A percentile compares a stretch with the other conserved stretches of the same genome.
Conservation (phyloP, 495 filamentous ascomycete genomes). For the Lasiosphaeria miniovina region DNA sequence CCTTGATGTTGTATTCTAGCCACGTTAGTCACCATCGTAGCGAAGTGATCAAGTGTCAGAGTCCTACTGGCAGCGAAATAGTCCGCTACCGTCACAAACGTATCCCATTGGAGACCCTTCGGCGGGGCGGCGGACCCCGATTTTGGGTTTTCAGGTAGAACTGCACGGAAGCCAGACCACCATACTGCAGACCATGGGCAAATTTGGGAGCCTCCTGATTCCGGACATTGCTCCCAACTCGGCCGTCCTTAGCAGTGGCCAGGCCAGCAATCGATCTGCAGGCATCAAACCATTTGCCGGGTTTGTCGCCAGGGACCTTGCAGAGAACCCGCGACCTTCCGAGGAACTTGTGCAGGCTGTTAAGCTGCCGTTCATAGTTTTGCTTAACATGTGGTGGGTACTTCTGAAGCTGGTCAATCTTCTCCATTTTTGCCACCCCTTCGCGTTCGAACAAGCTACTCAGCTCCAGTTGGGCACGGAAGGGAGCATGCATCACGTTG, state of each 20-base stretch:
- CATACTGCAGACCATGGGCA: slow-evolving; percentile 4
- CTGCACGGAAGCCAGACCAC: slow-evolving; percentile 14
- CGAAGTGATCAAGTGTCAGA: too few species aligned
- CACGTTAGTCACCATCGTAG: too few species aligned
- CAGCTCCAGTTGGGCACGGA: slow-evolving; percentile 31
- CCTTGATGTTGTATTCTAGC: slow-evolving; percentile 25
- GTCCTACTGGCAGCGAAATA: slow-evolving; percentile 27
- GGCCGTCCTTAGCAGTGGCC: slow-evolving; percentile 28
- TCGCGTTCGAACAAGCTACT: slow-evolving; percentile 19
- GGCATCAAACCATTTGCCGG: slow-evolving; percentile 31
- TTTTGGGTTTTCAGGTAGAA: slow-evolving; percentile 22
- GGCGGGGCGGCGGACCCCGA: neutral
- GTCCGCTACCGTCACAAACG: slow-evolving; percentile 29
- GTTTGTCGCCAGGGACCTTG: slow-evolving; percentile 36
- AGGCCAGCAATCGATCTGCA: slow-evolving; percentile 49
- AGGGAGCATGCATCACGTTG: slow-evolving; percentile 49
- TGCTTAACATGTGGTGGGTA: neutral
- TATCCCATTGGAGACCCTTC: slow-evolving; percentile 21
- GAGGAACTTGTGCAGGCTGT: slow-evolving; percentile 42
- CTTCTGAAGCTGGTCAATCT: slow-evolving; percentile 6
- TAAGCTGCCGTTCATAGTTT: neutral
- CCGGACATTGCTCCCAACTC: neutral
- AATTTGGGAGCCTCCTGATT: neutral
- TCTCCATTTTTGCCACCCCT: neutral
- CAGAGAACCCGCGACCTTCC: slow-evolving; percentile 41